A percentile compares a stretch with the other conserved stretches of the same genome.
Conservation (phyloP, 1,284 basidiomycete species). For the Tilletia horrida region DNA sequence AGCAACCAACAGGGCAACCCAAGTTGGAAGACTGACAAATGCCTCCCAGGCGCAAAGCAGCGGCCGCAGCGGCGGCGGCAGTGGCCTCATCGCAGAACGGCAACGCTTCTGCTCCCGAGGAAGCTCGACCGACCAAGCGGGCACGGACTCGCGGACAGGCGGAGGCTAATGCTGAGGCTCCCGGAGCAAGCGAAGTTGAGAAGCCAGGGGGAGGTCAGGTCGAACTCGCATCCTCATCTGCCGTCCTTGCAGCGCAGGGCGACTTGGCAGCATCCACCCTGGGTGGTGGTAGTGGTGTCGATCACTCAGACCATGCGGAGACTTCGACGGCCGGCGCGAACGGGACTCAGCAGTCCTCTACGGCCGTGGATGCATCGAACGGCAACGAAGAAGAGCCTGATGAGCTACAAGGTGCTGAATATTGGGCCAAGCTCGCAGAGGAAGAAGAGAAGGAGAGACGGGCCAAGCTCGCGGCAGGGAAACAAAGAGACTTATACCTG, state of each 20-base stretch:
- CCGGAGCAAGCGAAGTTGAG: too few relatives aligned
- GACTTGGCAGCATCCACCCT: neutral
- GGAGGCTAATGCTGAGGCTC: too few relatives aligned
- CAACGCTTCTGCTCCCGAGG: neutral
- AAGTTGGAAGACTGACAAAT: neutral
- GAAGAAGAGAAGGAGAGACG: conserved; percentile 39
- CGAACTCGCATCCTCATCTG: too few relatives aligned
- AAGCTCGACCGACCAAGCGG: conserved; percentile 1
- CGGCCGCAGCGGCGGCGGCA: neutral
- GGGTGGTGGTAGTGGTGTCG: neutral
- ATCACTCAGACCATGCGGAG: neutral
- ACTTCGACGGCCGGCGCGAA: too few relatives aligned
- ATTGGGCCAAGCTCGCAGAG: conserved; percentile 50
- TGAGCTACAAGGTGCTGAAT: conserved; percentile 36
- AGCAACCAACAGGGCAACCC: neutral
- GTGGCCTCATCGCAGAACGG: neutral
- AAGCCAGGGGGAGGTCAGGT: too few relatives aligned
- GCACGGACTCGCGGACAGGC: neutral
- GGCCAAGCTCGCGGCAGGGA: conserved; percentile 31
- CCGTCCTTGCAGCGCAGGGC: neutral
- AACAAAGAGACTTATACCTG: conserved; percentile 83
- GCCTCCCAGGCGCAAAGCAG: conserved; percentile 7
- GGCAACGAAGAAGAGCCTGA: conserved; percentile 25
- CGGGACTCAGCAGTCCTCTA: neutral
- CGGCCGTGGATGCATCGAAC: too few relatives aligned